These are phyloP conservation scores for Apocynum venetum DNA, from an alignment of 257 asterid genomes.

Conservation along the genomic window DNA sequence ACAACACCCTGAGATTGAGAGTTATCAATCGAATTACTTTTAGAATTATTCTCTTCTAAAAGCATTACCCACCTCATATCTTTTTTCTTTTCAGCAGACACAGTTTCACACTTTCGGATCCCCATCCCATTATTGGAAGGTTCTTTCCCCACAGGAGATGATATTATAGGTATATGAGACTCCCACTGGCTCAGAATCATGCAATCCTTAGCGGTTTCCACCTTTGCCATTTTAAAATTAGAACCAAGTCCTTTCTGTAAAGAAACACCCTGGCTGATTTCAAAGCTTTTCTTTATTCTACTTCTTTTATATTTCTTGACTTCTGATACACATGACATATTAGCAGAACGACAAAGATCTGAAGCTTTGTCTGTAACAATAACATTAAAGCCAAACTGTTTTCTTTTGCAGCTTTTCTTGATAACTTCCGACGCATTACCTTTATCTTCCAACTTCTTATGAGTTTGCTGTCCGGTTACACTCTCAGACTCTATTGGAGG, in stretches of 20 bases:
- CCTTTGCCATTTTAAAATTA: constrained; percentile 20
- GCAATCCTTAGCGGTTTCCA: constrained; percentile 25
- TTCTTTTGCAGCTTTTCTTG: constrained; percentile 24
- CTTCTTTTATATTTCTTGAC: constrained; percentile 22
- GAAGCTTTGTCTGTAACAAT: constrained; percentile 19
- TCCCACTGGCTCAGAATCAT: constrained; percentile 25
- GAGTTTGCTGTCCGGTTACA: constrained; percentile 18
- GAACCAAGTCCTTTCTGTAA: constrained; percentile 16
- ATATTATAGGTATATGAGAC: constrained; percentile 24
- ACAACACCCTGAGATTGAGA: constrained; percentile 8
- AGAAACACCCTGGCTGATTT: constrained; percentile 18
- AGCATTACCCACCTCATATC: constrained; percentile 46
- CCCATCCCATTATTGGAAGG: constrained; percentile 17
- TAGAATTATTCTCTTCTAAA: constrained; percentile 28
- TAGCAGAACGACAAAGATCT: constrained; percentile 18
- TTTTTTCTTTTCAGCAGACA: constrained; percentile 17
- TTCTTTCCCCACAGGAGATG: constrained; percentile 28
- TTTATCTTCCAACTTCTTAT: constrained; percentile 21
- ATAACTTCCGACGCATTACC: constrained; percentile 16
- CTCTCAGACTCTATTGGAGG: constrained; percentile 24
- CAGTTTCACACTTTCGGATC: constrained; percentile 20
- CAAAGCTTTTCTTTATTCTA: constrained; percentile 21
- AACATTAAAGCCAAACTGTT: constrained; percentile 22
- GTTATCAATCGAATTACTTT: constrained; percentile 18
- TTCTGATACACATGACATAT: constrained; percentile 25